Conservation (phyloP, 768 basidiomycete genomes). For the Gymnopilus dilepis region DNA sequence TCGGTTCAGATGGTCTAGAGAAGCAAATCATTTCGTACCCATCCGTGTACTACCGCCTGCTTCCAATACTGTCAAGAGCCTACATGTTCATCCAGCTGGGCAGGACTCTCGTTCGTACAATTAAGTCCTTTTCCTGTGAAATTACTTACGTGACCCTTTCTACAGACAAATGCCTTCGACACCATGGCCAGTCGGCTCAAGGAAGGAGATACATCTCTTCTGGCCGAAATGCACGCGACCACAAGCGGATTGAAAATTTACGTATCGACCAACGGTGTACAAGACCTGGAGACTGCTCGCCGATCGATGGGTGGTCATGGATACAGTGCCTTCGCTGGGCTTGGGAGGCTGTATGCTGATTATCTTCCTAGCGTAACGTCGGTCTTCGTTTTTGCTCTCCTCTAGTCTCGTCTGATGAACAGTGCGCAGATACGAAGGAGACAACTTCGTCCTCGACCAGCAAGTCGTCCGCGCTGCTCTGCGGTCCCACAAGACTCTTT, state of each 20-base stretch:
- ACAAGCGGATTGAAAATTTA: slow-evolving; percentile 74
- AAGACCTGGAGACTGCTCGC: slow-evolving; percentile 68
- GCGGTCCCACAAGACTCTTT: slow-evolving; percentile 54
- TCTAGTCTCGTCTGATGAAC: neutral
- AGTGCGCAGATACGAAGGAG: slow-evolving; percentile 67
- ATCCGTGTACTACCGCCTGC: slow-evolving; percentile 72
- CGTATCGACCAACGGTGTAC: slow-evolving; percentile 53
- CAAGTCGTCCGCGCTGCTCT: slow-evolving; percentile 77
- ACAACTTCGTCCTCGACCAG: slow-evolving; percentile 77
- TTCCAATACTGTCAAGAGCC: slow-evolving; percentile 71
- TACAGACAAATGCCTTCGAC: slow-evolving; percentile 55
- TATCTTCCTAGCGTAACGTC: slow-evolving; percentile 70
- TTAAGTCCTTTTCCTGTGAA: neutral
- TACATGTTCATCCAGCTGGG: slow-evolving; percentile 75
- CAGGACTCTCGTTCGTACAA: slow-evolving; percentile 52
- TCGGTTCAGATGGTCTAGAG: slow-evolving; percentile 57
- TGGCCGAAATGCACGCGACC: slow-evolving; percentile 76
- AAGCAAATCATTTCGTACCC: slow-evolving; percentile 74
- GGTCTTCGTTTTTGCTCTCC: slow-evolving; percentile 27
- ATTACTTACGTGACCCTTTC: neutral
- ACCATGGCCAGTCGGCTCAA: slow-evolving; percentile 53
- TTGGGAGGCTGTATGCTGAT: slow-evolving; percentile 69
- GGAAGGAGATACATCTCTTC: slow-evolving; percentile 60
- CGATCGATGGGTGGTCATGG: slow-evolving; percentile 82
- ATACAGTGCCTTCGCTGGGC: slow-evolving; percentile 69